Evolutionary conservation across 2,329 filamentous ascomycete species (phyloP), one percentile per base, ranked within the genome.

Genomic region (Ascochyta fabae): DNA sequence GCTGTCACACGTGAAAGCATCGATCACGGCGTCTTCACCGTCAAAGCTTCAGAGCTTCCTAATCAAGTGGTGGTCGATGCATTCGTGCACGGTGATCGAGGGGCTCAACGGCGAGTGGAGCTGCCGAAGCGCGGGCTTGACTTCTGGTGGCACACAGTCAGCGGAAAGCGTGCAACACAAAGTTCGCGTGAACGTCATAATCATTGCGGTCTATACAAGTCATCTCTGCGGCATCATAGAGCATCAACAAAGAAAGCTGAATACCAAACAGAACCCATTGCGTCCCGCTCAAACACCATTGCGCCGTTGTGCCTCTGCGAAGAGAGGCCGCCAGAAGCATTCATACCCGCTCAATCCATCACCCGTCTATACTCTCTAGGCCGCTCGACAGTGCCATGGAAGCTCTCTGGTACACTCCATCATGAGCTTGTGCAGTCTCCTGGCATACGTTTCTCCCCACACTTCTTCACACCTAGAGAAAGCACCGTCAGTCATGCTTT

Each of bases 11-110:
- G 61, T 62, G 59, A 61, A 65, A 64, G 54, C 49, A 65, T 74
- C 35, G 69, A 71, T 65, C 35, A 54, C 69, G 50, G 70, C 57
- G 48, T 56, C 45, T 62, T 64, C 59, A 50, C 51, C 46, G 71
- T 73, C 69, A 64, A 66, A 73, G 71, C 68, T 69, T 73, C 52
- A 58, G 60, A 72, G 68, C 70, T 74, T 52, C 71, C 71, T 70
- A 70, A 67, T 69, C 59, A 60, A 68, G 56, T 42, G 51, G 61
- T 66, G 61, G 64, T 62, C 62, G 63, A 56, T 62, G 53, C 54
- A 51, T 49, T 46, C 24, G 60, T 60, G 60, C 66, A 66, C 55
- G 60, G 41, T 54, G 46, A 53, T 53, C 52, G 53, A 65, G 54
- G 43, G 56, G 43, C 40, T 45, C 43, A 53, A 54, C 46, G 35